Conservation (phyloP, 2,329 filamentous ascomycete species). For the Colletotrichum liaoningense region DNA sequence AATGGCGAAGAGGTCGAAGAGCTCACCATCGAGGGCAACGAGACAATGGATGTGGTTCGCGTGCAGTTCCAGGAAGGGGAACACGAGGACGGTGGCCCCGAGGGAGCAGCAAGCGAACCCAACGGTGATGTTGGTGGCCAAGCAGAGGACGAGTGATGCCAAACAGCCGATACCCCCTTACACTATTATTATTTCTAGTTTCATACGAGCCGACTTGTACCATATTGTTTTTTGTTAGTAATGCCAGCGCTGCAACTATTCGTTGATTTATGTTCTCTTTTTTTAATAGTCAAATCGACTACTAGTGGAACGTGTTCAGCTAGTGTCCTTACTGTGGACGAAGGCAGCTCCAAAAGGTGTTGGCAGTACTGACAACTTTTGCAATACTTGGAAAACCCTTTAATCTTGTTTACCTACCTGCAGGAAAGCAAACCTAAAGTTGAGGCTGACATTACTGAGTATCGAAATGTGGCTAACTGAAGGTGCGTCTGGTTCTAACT, state of each 20-base stretch:
- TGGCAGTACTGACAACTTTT: too few relatives aligned
- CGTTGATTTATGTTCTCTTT: background rate
- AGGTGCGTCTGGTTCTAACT: background rate
- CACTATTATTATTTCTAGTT: background rate
- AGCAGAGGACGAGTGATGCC: conserved; percentile 16
- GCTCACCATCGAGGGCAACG: conserved; percentile 7
- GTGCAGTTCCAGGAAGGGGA: conserved; percentile 29
- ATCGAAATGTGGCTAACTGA: background rate
- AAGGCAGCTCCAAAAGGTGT: background rate
- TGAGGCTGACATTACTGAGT: background rate
- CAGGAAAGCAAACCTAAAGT: too few relatives aligned
- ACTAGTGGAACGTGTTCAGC: background rate
- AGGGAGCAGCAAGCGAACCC: background rate
- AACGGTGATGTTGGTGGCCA: background rate
- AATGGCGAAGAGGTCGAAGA: conserved; percentile 38
- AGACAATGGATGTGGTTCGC: conserved; percentile 34
- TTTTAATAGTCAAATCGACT: background rate
- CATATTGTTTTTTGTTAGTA: conserved; percentile 7
- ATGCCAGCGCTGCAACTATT: background rate
- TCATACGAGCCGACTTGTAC: conserved; percentile 7
- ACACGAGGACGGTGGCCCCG: background rate
- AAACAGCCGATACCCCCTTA: conserved; percentile 12
- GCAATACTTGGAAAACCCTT: too few relatives aligned
- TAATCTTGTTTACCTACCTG: too few relatives aligned
- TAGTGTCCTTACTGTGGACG: too few relatives aligned